A percentile compares a stretch with the other conserved stretches of the same genome.
phyloP scores from a whole-genome alignment of 768 basidiomycete genomes.

The Coprinellus aureogranulatus region DNA sequence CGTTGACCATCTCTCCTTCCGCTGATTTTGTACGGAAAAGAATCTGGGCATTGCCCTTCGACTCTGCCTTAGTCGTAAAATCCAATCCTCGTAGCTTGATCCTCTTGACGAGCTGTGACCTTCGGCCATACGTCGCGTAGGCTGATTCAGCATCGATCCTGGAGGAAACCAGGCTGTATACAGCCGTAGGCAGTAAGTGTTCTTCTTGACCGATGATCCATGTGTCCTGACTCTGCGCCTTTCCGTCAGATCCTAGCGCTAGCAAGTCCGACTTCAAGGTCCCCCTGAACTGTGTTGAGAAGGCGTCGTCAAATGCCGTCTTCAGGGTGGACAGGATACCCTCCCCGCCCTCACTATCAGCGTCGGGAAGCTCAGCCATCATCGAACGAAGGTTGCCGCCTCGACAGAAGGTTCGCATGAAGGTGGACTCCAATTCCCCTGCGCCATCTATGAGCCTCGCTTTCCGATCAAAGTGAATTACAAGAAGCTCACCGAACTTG shows the following conservation, averaged over 20 bases:
- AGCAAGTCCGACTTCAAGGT: background rate
- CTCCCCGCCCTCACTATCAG: background rate
- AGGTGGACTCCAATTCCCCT: slow-evolving; percentile 6
- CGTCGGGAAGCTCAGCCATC: background rate
- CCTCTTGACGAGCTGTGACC: background rate
- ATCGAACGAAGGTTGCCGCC: background rate
- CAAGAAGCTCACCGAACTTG: slow-evolving; percentile 2
- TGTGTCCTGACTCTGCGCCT: background rate
- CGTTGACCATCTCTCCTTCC: background rate
- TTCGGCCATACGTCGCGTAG: background rate
- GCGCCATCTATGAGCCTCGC: no score
- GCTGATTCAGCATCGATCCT: background rate
- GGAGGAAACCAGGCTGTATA: background rate
- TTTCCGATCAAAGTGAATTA: background rate
- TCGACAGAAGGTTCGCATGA: slow-evolving; percentile 8
- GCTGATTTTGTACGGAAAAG: background rate
- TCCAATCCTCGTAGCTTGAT: background rate
- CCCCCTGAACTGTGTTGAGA: background rate
- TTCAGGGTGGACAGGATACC: background rate
- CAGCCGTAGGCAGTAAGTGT: background rate
- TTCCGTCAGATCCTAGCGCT: background rate
- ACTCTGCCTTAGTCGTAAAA: background rate
- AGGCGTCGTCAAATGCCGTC: background rate
- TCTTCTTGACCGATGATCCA: background rate
- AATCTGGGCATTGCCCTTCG: background rate